Evolutionary conservation across 2,329 filamentous ascomycete genomes (phyloP).

Genomic region (Zasmidium angulare): DNA sequence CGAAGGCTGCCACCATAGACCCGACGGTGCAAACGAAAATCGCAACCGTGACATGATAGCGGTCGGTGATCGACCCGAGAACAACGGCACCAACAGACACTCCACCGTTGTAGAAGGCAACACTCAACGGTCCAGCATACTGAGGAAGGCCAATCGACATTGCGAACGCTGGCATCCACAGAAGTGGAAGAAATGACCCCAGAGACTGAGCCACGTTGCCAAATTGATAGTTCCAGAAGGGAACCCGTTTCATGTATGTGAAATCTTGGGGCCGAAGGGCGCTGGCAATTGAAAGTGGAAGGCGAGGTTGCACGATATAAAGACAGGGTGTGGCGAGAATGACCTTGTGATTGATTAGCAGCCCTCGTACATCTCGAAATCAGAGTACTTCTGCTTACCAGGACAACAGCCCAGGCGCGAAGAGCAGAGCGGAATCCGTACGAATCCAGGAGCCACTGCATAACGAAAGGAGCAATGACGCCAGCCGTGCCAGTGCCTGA

Average conservation of each 20-base stretch:
- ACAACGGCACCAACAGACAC: slow-evolving; percentile 39
- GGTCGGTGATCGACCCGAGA: slow-evolving; percentile 42
- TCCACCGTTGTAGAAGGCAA: slow-evolving; percentile 42
- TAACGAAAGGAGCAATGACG: slow-evolving; percentile 44
- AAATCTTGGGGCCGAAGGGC: slow-evolving; percentile 34
- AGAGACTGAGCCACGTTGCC: slow-evolving; percentile 44
- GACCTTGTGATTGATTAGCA: neutral
- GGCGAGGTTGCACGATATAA: slow-evolving; percentile 15
- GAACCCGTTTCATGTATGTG: slow-evolving; percentile 35
- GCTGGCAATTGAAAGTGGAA: slow-evolving; percentile 18
- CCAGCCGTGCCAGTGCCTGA: slow-evolving; percentile 46
- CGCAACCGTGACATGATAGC: slow-evolving; percentile 40
- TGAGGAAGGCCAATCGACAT: slow-evolving; percentile 36
- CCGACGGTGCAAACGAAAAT: slow-evolving; percentile 40
- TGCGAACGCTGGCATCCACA: slow-evolving; percentile 46
- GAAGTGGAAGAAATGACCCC: slow-evolving; percentile 45
- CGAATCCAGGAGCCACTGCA: slow-evolving; percentile 43
- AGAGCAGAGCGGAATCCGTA: slow-evolving; percentile 48
- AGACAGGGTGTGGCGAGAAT: slow-evolving; percentile 16
- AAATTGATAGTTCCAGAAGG: slow-evolving; percentile 46
- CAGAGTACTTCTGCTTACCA: slow-evolving; percentile 16
- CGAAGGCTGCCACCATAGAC: slow-evolving; percentile 38
- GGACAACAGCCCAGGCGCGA: slow-evolving; percentile 42
- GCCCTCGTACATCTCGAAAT: no score
- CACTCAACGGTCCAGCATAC: slow-evolving; percentile 37